Percentiles rank a stretch among this genome's conserved stretches.
These are phyloP conservation scores for Hyphodiscus sp. DNA, from an alignment of 2,329 filamentous ascomycete species.

Conservation along the genomic window DNA sequence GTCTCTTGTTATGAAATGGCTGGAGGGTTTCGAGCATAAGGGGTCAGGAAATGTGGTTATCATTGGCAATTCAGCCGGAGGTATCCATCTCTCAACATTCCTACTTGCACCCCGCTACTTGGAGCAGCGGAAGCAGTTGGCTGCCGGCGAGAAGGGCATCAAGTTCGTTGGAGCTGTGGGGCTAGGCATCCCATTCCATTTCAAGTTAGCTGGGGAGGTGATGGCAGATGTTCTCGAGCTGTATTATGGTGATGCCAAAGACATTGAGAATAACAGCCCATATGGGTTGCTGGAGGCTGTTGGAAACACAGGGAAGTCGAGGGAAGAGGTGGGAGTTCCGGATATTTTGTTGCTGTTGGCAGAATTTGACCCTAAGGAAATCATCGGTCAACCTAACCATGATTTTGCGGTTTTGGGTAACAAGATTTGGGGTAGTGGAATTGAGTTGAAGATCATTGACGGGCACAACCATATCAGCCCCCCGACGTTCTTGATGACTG, in stretches of 20 bases:
- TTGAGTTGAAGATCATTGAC: conserved; percentile 14
- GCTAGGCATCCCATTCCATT: conserved; percentile 22
- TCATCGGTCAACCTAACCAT: conserved; percentile 22
- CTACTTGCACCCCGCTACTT: conserved; percentile 19
- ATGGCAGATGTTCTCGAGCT: conserved; percentile 11
- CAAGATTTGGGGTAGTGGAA: conserved; percentile 19
- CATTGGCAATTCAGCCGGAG: conserved; percentile 28
- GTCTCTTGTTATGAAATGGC: conserved; percentile 16
- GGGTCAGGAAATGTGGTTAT: conserved; percentile 22
- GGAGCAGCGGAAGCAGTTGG: conserved; percentile 15
- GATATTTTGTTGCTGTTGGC: conserved; percentile 18
- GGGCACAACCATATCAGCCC: conserved; percentile 30
- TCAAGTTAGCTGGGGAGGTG: conserved; percentile 4
- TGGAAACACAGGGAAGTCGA: conserved; percentile 13
- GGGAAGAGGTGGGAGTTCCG: conserved; percentile 18
- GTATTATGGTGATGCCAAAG: conserved; percentile 19
- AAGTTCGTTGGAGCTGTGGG: conserved; percentile 20
- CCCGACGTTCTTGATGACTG: conserved; percentile 20
- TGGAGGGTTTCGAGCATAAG: conserved; percentile 9
- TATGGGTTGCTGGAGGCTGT: conserved; percentile 19
- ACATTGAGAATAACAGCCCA: conserved; percentile 10
- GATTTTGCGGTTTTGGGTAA: conserved; percentile 24
- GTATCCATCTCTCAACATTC: conserved; percentile 26
- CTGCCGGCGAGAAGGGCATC: conserved; percentile 5
- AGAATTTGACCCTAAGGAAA: conserved; percentile 26